Conservation (phyloP, 768 basidiomycete species). For the Terana coerulea region DNA sequence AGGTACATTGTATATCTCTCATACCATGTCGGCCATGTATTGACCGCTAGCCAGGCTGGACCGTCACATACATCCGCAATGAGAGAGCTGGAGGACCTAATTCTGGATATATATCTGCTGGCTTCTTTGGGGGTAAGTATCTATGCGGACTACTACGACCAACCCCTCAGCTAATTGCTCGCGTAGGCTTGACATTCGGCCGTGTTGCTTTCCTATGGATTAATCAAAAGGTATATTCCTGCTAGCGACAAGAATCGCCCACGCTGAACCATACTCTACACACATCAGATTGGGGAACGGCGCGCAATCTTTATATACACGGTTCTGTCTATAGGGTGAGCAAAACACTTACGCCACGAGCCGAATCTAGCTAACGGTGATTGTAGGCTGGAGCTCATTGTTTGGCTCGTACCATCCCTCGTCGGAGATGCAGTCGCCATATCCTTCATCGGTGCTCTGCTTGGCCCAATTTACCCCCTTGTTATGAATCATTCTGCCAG, state of each 20-base stretch:
- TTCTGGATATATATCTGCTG: slow-evolving; percentile 48
- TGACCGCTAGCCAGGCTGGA: slow-evolving; percentile 44
- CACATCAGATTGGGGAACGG: slow-evolving; percentile 34
- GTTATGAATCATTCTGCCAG: slow-evolving; percentile 38
- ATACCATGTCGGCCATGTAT: not conserved
- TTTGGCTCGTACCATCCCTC: slow-evolving; percentile 56
- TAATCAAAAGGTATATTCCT: slow-evolving; percentile 34
- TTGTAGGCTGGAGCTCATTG: slow-evolving; percentile 45
- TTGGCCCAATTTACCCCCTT: slow-evolving; percentile 46
- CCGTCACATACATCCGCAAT: slow-evolving; percentile 46
- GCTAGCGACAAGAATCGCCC: not conserved
- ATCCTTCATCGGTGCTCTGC: slow-evolving; percentile 48
- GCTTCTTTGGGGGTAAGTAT: slow-evolving; percentile 41
- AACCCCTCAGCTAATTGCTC: not conserved
- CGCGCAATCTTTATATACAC: slow-evolving; percentile 34
- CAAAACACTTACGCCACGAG: not conserved
- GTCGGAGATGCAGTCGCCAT: slow-evolving; percentile 51
- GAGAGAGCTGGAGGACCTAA: slow-evolving; percentile 42
- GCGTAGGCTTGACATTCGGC: slow-evolving; percentile 45
- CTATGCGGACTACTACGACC: not conserved
- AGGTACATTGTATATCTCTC: slow-evolving; percentile 25
- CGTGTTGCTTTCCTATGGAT: slow-evolving; percentile 49
- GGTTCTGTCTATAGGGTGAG: slow-evolving; percentile 34
- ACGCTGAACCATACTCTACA: not conserved
- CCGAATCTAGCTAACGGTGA: not conserved